These are phyloP conservation scores for Phytophthora lateralis DNA, from an alignment of 352 stramenopile genomes.

Conservation along the genomic window DNA sequence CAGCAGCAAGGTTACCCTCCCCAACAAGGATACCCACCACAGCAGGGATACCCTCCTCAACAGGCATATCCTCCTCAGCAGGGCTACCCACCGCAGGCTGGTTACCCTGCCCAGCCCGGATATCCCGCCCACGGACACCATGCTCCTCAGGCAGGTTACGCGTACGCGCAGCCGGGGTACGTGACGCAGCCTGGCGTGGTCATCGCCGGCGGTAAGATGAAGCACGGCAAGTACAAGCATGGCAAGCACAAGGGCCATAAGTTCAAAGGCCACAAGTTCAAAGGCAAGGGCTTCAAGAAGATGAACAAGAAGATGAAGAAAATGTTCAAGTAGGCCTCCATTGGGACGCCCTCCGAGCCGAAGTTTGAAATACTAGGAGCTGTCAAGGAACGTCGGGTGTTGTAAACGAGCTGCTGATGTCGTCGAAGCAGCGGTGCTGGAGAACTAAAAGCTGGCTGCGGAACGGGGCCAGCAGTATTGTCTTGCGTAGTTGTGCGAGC, in stretches of 20 bases:
- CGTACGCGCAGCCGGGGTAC: constrained; percentile 40
- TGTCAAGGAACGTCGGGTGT: background rate
- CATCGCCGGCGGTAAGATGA: constrained; percentile 38
- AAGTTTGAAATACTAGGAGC: too few relatives aligned
- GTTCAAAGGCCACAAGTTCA: constrained; percentile 37
- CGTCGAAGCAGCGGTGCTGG: background rate
- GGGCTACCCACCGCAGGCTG: constrained; percentile 38
- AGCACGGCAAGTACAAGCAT: constrained; percentile 46
- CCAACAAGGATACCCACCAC: constrained; percentile 37
- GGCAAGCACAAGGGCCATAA: constrained; percentile 45
- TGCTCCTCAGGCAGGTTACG: constrained; percentile 32
- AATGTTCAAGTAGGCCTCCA: constrained; percentile 42
- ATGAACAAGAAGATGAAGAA: constrained; percentile 59
- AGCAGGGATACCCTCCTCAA: constrained; percentile 44
- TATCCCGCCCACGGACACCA: constrained; percentile 47
- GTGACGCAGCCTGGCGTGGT: constrained; percentile 43
- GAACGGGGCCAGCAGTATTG: background rate
- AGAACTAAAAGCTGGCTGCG: background rate
- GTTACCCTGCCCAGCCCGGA: constrained; percentile 39
- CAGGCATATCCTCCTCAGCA: constrained; percentile 43
- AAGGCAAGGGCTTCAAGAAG: constrained; percentile 45
- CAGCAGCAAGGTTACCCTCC: constrained; percentile 7
- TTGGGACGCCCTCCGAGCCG: background rate
- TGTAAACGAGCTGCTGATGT: background rate
- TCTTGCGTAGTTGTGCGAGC: constrained; percentile 3